phyloP scores from a whole-genome alignment of 2,329 filamentous ascomycete species.

The Ophiocordyceps camponoti-saundersi region DNA sequence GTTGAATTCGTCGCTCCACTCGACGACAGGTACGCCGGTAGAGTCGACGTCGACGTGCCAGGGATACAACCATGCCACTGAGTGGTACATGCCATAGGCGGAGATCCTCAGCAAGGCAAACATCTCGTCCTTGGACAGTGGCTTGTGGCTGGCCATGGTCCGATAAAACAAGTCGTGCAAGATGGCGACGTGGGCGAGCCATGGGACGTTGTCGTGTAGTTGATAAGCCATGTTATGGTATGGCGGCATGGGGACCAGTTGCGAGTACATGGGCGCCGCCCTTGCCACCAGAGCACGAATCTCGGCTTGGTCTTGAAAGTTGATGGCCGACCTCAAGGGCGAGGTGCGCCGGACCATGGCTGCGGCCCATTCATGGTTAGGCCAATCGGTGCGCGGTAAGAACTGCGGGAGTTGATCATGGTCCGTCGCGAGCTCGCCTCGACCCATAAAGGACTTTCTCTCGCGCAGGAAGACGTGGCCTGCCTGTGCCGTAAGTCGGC shows the following conservation, averaged over 20 bases:
- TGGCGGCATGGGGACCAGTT: conserved; percentile 5
- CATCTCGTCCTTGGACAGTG: conserved; percentile 2
- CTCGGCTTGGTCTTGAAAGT: background rate
- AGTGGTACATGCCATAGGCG: conserved; percentile 7
- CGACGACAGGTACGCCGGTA: background rate
- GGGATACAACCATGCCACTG: conserved; percentile 3
- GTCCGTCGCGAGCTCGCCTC: conserved; percentile 1
- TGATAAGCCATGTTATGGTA: conserved; percentile 1
- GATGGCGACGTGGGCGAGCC: conserved; percentile 4
- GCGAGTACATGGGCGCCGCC: conserved; percentile 1
- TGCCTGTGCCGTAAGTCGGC: background rate
- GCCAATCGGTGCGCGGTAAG: conserved; percentile 5
- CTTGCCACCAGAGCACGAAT: background rate
- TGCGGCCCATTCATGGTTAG: background rate
- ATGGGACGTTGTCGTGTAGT: conserved; percentile 2
- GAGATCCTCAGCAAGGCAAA: conserved; percentile 3
- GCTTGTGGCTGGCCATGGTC: background rate
- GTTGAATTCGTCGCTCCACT: conserved; percentile 1
- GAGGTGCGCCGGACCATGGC: background rate
- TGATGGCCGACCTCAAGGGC: background rate
- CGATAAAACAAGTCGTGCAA: conserved; percentile 4
- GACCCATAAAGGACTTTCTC: background rate
- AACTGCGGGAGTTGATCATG: conserved; percentile 7
- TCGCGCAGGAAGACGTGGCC: background rate
- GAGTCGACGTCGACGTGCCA: conserved; percentile 1